Evolutionary conservation across 2,329 filamentous ascomycete species (phyloP), one percentile per base, ranked within the genome.

Genomic region (Alternaria triticimaculans): DNA sequence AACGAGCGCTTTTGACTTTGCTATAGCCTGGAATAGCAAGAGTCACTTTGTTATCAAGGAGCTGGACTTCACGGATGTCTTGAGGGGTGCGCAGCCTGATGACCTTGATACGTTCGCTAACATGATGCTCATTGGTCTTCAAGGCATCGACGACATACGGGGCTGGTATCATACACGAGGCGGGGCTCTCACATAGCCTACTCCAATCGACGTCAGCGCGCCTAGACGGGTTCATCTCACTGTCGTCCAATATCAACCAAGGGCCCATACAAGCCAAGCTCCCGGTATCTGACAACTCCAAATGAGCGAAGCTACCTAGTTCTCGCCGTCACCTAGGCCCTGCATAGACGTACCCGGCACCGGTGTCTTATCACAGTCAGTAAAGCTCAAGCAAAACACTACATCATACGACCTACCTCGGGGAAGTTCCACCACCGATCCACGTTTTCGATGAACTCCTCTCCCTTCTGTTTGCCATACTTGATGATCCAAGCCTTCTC

Each of bases 61-160:
- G 8, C 41, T 80, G 9, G 72, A 79, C n/a, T 71, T 76, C 25
- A 65, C 58, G 1, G 65, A 75, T 7, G 55, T 77, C 18, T 44
- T 79, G 20, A 55, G 59, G 21, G 55, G 64, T 11, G 75, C 70
- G 1, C 51, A 66, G 8, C 71, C 72, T 0, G 69, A 75, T 30
- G 74, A 80, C 62, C 60, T 79, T 11, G 76, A 78, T 57, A 56
- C 61, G 0, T 78, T 79, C 60, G 69, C 68, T 6, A 72, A 66
- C 18, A 76, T 76, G 60, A 61, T 79, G 18, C 61, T 80, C 55
- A 64, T 74, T 4, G 64, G 69, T 4, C 20, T 74, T 3, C 64
- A 75, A 58, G 75, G 76, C 0, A 67, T 73, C 9, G 75, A 79
- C 53, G 74, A 77, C 23, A 67, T 77, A 7, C 70, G 65, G 55